Evolutionary conservation across 2,329 filamentous ascomycete genomes (phyloP).

Genomic region (Talaromyces atroroseus): DNA sequence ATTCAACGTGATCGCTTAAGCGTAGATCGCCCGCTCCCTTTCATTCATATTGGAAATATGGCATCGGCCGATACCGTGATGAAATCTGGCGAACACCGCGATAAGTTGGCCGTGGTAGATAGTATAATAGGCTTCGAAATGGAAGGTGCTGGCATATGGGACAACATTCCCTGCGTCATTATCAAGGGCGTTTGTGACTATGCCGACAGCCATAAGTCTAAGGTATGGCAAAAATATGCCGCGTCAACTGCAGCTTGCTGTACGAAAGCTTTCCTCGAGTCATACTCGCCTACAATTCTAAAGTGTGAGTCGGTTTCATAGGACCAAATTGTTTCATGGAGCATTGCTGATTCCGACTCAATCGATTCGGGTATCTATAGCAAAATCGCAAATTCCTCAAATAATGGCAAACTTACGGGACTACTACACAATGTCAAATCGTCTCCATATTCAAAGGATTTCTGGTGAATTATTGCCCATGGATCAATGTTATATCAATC

Average conservation of each 20-base stretch:
- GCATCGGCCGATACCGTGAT: slow-evolving; percentile 40
- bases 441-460: neutral
- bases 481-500: neutral
- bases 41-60: slow-evolving; percentile 34
- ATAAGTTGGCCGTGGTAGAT: slow-evolving; percentile 24
- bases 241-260: slow-evolving; percentile 20
- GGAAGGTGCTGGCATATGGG: slow-evolving; percentile 19
- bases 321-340: neutral
- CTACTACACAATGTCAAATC: neutral
- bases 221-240: slow-evolving; percentile 36
- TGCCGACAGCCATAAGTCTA: slow-evolving; percentile 28
- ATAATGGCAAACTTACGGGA: neutral
- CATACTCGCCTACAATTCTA: neutral
- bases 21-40: slow-evolving; percentile 13
- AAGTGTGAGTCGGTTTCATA: neutral
- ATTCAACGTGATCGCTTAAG: neutral
- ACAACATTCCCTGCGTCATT: slow-evolving; percentile 15
- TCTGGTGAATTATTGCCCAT: neutral
- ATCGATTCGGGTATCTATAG: neutral
- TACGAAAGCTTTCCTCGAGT: slow-evolving; percentile 16
- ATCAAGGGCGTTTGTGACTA: slow-evolving; percentile 20
- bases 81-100: slow-evolving; percentile 33
- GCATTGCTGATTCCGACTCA: too few species aligned
- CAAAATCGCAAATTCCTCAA: neutral
- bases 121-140: slow-evolving; percentile 20